Evolutionary conservation across 768 basidiomycete genomes (phyloP).

Genomic region (Pisolithus sp.): DNA sequence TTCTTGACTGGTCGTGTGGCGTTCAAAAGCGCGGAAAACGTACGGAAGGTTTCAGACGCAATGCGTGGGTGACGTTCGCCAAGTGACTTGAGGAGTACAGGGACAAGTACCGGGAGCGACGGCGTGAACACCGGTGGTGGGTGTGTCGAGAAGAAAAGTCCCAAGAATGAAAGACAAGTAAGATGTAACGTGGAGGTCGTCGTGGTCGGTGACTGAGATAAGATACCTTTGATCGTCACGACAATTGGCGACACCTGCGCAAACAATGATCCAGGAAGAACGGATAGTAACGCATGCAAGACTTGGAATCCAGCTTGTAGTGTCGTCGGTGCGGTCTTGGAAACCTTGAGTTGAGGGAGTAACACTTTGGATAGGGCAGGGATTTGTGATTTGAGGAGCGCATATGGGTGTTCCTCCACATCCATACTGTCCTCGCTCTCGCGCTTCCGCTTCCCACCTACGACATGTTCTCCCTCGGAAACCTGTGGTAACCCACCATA

Average conservation of each 20-base stretch:
- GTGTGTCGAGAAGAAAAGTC: constrained; percentile 70
- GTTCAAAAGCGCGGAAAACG: constrained; percentile 76
- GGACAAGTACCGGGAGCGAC: constrained; percentile 62
- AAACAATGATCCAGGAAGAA: constrained; percentile 79
- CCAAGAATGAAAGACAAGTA: constrained; percentile 79
- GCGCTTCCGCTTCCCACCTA: constrained; percentile 67
- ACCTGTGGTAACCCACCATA: constrained; percentile 62
- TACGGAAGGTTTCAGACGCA: constrained; percentile 81
- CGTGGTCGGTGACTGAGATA: constrained; percentile 63
- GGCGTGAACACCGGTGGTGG: constrained; percentile 49
- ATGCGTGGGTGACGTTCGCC: constrained; percentile 85
- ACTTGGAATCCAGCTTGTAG: constrained; percentile 84
- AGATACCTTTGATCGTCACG: constrained; percentile 54
- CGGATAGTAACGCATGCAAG: constrained; percentile 65
- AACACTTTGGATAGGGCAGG: constrained; percentile 74
- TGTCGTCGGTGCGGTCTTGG: constrained; percentile 70
- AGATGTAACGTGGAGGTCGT: constrained; percentile 79
- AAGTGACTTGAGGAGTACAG: constrained; percentile 67
- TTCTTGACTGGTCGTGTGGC: constrained; percentile 64
- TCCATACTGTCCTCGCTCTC: constrained; percentile 70
- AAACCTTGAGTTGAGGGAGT: constrained; percentile 76
- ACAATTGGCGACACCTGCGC: constrained; percentile 59
- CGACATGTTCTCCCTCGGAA: constrained; percentile 41
- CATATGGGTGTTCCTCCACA: constrained; percentile 66
- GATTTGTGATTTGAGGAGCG: constrained; percentile 68